Evolutionary conservation across 1,139 yeast species (phyloP).

Genomic region (Pichia sp.): DNA sequence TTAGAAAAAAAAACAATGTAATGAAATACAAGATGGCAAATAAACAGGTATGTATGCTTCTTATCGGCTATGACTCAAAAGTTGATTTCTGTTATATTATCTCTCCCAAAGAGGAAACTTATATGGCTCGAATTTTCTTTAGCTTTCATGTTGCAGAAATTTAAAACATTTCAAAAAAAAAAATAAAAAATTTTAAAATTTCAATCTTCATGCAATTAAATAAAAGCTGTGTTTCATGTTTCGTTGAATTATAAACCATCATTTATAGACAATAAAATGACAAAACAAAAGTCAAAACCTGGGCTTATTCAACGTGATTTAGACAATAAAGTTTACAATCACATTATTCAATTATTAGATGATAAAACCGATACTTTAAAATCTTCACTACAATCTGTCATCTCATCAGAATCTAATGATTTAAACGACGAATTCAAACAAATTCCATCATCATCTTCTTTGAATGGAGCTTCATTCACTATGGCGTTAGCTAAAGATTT

Average conservation of each 20-base stretch:
- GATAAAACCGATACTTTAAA: slow-evolving; percentile 26
- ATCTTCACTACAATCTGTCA: slow-evolving; percentile 18
- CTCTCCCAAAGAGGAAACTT: not conserved
- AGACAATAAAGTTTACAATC: slow-evolving; percentile 31
- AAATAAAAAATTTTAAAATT: not conserved
- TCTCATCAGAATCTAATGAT: not conserved
- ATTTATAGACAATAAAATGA: not conserved
- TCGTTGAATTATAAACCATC: no score
- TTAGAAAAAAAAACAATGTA: no score
- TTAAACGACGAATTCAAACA: not conserved
- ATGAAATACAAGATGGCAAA: no score
- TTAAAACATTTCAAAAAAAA: not conserved
- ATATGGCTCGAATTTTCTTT: not conserved
- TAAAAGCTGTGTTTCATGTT: not conserved
- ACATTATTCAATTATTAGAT: slow-evolving; percentile 26
- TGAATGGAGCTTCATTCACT: slow-evolving; percentile 7
- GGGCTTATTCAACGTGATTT: slow-evolving; percentile 27
- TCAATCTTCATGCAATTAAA: not conserved
- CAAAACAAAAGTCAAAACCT: slow-evolving; percentile 13
- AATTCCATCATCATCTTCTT: slow-evolving; percentile 2
- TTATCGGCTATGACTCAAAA: no score
- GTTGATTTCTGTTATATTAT: not conserved
- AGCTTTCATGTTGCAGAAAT: not conserved
- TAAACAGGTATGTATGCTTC: no score
- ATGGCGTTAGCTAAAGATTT: slow-evolving; percentile 57